Conservation (phyloP, 129 eudicot genomes). For the Deinandra increscens region DNA sequence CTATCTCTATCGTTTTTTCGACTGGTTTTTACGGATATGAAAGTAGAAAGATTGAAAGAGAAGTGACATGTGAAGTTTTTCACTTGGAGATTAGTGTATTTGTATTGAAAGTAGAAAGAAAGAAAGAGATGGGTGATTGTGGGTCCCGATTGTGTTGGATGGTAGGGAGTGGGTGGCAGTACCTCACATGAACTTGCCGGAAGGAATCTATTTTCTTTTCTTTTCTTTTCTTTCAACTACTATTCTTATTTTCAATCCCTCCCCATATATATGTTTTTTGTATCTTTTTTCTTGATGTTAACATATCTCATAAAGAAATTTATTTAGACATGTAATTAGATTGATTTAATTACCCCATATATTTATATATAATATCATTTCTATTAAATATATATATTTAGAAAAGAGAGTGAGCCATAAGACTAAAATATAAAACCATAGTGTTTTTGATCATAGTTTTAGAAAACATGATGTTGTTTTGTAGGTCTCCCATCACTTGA, state of each 20-base stretch:
- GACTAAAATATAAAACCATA: not conserved
- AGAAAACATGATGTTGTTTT: too few species aligned
- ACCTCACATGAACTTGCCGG: conserved; percentile 47
- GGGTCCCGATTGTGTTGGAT: conserved; percentile 40
- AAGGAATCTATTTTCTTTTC: conserved; percentile 29
- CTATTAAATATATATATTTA: too few species aligned
- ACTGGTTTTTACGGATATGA: too few species aligned
- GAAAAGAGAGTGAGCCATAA: not conserved
- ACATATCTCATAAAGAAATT: not conserved
- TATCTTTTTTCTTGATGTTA: not conserved
- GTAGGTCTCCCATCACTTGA: too few species aligned
- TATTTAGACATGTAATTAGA: not conserved
- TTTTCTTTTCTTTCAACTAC: not conserved
- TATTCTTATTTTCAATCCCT: not conserved
- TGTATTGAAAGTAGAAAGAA: conserved; percentile 18
- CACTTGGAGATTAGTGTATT: too few species aligned
- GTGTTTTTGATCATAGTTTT: not conserved
- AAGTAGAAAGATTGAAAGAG: too few species aligned
- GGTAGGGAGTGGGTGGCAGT: conserved; percentile 58
- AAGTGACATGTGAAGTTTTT: too few species aligned
- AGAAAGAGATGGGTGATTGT: conserved; percentile 36
- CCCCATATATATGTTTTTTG: not conserved
- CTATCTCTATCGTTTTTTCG: too few species aligned
- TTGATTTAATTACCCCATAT: too few species aligned
- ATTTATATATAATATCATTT: too few species aligned